phyloP scores from a whole-genome alignment of 2,329 filamentous ascomycete species.

The Aphanoascus verrucosus region DNA sequence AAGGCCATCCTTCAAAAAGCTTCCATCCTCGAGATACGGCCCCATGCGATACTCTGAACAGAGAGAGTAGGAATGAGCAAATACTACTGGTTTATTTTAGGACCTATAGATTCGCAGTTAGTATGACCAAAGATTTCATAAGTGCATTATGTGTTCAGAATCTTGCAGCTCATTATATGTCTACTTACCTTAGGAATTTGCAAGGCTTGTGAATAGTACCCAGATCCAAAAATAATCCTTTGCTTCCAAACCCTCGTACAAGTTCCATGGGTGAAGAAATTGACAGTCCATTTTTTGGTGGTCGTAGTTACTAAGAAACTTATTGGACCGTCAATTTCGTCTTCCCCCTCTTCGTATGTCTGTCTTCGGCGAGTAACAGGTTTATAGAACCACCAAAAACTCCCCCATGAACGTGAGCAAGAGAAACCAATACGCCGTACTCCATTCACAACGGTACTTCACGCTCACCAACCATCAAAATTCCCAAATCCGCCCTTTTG shows the following conservation, averaged over 20 bases:
- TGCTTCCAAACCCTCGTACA: no score
- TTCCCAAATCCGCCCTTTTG: conserved; percentile 68
- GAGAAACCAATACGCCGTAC: background rate
- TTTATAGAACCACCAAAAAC: background rate
- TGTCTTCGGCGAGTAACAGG: background rate
- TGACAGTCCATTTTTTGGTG: no score
- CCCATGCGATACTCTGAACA: background rate
- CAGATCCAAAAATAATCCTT: no score
- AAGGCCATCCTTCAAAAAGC: conserved; percentile 1
- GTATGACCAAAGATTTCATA: no score
- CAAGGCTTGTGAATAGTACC: no score
- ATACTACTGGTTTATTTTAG: no score
- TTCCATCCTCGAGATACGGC: background rate
- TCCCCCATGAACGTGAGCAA: background rate
- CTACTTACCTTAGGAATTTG: no score
- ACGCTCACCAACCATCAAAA: conserved; percentile 71
- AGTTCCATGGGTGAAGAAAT: no score
- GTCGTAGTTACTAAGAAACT: no score
- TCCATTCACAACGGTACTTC: background rate
- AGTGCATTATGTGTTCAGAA: no score
- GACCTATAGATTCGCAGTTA: no score
- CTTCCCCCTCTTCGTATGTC: background rate
- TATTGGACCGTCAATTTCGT: background rate
- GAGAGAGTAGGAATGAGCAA: background rate
- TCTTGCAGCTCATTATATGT: no score